Percentiles rank a stretch among this genome's conserved stretches.
Conservation (phyloP, 2,329 filamentous ascomycete genomes). For the Akanthomyces dipterigenus region DNA sequence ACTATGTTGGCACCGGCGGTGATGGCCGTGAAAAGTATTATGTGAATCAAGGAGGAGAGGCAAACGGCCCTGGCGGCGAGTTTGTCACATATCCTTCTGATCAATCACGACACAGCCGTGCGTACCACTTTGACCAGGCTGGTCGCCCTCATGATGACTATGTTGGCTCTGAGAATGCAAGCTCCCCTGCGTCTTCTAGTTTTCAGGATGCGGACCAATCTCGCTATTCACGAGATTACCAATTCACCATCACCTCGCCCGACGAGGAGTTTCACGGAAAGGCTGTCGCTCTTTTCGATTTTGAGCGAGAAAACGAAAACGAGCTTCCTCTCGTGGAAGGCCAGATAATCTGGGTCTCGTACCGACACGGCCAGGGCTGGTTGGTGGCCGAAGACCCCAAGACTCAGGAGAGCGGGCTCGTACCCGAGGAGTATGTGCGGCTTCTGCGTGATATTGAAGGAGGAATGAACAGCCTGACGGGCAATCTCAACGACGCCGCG, state of each 20-base stretch:
- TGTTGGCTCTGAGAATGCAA: constrained; percentile 52
- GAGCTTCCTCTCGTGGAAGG: constrained; percentile 88
- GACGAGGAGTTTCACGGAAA: constrained; percentile 98
- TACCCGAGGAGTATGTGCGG: constrained; percentile 94
- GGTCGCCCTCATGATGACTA: constrained; percentile 45
- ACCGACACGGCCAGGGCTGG: constrained; percentile 95
- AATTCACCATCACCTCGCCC: constrained; percentile 89
- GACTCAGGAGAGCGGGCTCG: constrained; percentile 87
- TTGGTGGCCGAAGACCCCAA: constrained; percentile 93
- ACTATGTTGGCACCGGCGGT: constrained; percentile 57
- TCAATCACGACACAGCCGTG: constrained; percentile 51
- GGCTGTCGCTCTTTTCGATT: constrained; percentile 91
- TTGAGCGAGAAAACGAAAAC: constrained; percentile 92
- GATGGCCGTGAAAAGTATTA: constrained; percentile 73
- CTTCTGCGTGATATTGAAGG: constrained; percentile 89
- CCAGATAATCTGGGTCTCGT: constrained; percentile 93
- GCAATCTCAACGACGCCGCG: constrained; percentile 42
- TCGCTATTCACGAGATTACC: constrained; percentile 83
- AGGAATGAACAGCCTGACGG: constrained; percentile 68
- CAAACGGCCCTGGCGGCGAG: constrained; percentile 71
- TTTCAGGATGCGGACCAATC: constrained; percentile 60
- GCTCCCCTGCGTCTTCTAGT: constrained; percentile 51
- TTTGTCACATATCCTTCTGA: constrained; percentile 71
- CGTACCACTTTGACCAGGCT: constrained; percentile 35
- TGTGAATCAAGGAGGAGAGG: constrained; percentile 60